Conservation (phyloP, 257 asterid species). For the Craterostigma plantagineum region DNA sequence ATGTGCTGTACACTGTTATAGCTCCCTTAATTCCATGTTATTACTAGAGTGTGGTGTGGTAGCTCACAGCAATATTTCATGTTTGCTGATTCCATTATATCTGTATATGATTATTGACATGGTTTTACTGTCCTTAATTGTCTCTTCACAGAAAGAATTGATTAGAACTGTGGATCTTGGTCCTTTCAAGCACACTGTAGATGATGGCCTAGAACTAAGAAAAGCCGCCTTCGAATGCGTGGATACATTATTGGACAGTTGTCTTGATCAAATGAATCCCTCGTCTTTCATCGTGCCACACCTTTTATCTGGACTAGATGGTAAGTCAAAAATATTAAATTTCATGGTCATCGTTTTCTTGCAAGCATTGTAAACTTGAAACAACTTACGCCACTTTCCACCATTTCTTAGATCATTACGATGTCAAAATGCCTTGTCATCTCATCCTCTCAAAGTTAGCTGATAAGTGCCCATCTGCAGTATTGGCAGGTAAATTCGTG, state of each 20-base stretch:
- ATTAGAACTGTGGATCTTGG: conserved; percentile 98
- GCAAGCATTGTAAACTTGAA: too few relatives aligned
- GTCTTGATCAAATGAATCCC: conserved; percentile 96
- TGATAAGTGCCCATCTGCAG: conserved; percentile 96
- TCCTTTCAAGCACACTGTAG: conserved; percentile 99
- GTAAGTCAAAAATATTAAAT: conserved; percentile 26
- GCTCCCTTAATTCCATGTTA: too few relatives aligned
- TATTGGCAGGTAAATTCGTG: conserved; percentile 69
- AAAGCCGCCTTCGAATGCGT: conserved; percentile 99
- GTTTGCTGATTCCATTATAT: too few relatives aligned
- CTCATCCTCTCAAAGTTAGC: conserved; percentile 95
- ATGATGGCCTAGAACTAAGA: conserved; percentile 97
- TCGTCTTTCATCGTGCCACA: conserved; percentile 93
- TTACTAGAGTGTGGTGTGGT: too few relatives aligned
- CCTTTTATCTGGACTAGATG: conserved; percentile 88
- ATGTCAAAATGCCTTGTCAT: conserved; percentile 99
- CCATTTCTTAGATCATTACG: conserved; percentile 73
- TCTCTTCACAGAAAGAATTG: conserved; percentile 68
- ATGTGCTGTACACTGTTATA: conserved; percentile 2
- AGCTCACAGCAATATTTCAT: too few relatives aligned
- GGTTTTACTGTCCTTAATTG: not conserved
- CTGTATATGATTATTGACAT: not conserved
- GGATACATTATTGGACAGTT: conserved; percentile 83
- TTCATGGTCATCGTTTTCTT: not conserved
- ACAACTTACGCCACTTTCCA: conserved; percentile 3